These are phyloP conservation scores for Clonostachys rosea DNA, from an alignment of 2,329 filamentous ascomycete genomes.

Conservation along the genomic window DNA sequence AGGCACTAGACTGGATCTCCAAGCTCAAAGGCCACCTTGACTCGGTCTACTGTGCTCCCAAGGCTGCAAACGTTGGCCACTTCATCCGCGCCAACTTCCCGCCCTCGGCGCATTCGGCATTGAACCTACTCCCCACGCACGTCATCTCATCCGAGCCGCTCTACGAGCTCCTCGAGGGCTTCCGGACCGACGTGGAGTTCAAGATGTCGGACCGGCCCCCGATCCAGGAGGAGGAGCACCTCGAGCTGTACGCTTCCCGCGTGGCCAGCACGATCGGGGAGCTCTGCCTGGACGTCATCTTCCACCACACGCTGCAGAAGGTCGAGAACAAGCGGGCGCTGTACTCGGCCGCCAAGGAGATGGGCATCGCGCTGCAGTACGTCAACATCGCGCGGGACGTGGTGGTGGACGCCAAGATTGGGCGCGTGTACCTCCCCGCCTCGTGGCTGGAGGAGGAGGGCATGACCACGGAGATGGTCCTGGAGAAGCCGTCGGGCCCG, in stretches of 20 bases:
- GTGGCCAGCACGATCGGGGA: conserved; percentile 72
- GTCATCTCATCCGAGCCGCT: conserved; percentile 55
- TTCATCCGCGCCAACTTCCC: conserved; percentile 49
- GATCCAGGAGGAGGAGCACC: conserved; percentile 51
- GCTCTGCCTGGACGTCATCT: conserved; percentile 62
- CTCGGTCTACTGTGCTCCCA: conserved; percentile 36
- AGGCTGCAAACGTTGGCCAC: conserved; percentile 7
- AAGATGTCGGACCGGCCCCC: conserved; percentile 32
- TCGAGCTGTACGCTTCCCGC: conserved; percentile 59
- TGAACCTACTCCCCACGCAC: conserved; percentile 53
- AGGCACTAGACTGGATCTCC: conserved; percentile 53
- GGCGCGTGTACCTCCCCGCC: conserved; percentile 64
- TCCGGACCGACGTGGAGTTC: conserved; percentile 64
- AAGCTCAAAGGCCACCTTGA: conserved; percentile 55
- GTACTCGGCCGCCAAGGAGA: conserved; percentile 52
- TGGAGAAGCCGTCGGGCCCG: conserved; percentile 36
- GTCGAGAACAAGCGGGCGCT: conserved; percentile 22
- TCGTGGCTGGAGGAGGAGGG: conserved; percentile 57
- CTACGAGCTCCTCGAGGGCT: conserved; percentile 61
- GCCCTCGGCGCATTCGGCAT: conserved; percentile 40
- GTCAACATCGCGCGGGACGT: conserved; percentile 75
- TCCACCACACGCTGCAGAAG: conserved; percentile 41
- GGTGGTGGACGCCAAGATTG: conserved; percentile 58
- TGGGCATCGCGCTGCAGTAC: conserved; percentile 74
- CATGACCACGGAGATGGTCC: conserved; percentile 46